Evolutionary conservation across 805 yeast species (phyloP).

Genomic region (Yamadazyma takamatsuzukensis): DNA sequence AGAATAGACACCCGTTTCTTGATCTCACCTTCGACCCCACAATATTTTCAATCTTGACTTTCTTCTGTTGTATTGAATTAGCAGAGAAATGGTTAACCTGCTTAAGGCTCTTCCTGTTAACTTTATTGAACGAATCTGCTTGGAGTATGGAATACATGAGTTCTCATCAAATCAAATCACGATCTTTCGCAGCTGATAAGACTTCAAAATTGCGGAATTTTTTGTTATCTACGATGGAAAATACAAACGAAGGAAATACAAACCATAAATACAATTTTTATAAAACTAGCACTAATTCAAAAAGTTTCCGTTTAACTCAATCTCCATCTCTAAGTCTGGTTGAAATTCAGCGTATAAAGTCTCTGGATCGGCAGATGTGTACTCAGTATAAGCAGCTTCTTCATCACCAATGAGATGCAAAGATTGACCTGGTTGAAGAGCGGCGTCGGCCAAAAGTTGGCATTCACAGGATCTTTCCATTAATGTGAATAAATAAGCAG

Average conservation of each 20-base stretch:
- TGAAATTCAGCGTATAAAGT: conserved; percentile 70
- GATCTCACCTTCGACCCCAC: conserved; percentile 6
- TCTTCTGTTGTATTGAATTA: too few species aligned
- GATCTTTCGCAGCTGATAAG: background rate
- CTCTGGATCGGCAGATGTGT: conserved; percentile 53
- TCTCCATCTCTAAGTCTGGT: conserved; percentile 54
- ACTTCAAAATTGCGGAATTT: conserved; percentile 1
- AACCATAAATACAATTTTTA: background rate
- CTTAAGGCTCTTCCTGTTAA: background rate
- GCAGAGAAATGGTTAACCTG: background rate
- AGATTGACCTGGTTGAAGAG: conserved; percentile 2
- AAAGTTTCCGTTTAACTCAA: conserved; percentile 6
- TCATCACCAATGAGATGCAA: conserved; percentile 59
- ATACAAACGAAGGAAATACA: background rate
- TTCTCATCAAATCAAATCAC: background rate
- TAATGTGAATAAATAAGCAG: conserved; percentile 31
- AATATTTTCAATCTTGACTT: conserved; percentile 1
- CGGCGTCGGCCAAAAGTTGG: conserved; percentile 24
- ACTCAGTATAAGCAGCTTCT: conserved; percentile 66
- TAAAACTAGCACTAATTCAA: conserved; percentile 5
- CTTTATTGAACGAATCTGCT: conserved; percentile 1
- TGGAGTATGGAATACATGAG: conserved; percentile 3
- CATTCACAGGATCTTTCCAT: conserved; percentile 30
- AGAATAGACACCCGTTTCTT: conserved; percentile 11
- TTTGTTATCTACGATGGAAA: background rate